A percentile compares a stretch with the other conserved stretches of the same genome.
These are phyloP conservation scores for Flammula alnicola DNA, from an alignment of 1,284 basidiomycete genomes.

Conservation along the genomic window DNA sequence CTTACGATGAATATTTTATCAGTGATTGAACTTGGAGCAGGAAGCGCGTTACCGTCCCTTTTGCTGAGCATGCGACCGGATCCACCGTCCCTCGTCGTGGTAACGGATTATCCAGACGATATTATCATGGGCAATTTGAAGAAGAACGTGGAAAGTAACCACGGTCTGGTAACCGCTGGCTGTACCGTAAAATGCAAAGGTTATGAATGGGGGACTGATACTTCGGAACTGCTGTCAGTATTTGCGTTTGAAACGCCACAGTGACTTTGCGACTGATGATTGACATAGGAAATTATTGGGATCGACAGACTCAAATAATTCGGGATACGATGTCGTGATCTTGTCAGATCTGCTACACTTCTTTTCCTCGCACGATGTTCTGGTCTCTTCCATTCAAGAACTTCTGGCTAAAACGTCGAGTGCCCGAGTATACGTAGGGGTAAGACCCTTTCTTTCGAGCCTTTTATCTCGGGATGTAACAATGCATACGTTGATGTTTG, in stretches of 20 bases:
- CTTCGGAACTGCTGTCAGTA: conserved; percentile 52
- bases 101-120: conserved; percentile 72
- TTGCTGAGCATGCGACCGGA: conserved; percentile 50
- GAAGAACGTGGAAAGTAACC: conserved; percentile 57
- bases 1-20: neutral
- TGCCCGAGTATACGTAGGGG: conserved; percentile 61
- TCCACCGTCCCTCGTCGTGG: conserved; percentile 56
- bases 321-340: conserved; percentile 61
- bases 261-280: neutral
- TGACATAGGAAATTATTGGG: conserved; percentile 24
- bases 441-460: conserved; percentile 27
- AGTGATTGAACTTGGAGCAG: conserved; percentile 74
- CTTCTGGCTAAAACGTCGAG: conserved; percentile 49
- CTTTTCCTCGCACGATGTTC: conserved; percentile 59
- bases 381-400: conserved; percentile 51
- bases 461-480: neutral
- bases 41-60: conserved; percentile 67
- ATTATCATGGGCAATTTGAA: conserved; percentile 59
- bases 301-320: conserved; percentile 19
- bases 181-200: conserved; percentile 52
- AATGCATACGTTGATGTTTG: neutral
- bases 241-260: conserved; percentile 7
- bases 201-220: conserved; percentile 68
- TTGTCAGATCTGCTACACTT: conserved; percentile 76
- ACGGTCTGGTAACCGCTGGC: conserved; percentile 33